Percentiles rank a stretch among this genome's conserved stretches.
These are phyloP conservation scores for Alternaria gansuensis DNA, from an alignment of 2,329 filamentous ascomycete genomes.

Conservation along the genomic window DNA sequence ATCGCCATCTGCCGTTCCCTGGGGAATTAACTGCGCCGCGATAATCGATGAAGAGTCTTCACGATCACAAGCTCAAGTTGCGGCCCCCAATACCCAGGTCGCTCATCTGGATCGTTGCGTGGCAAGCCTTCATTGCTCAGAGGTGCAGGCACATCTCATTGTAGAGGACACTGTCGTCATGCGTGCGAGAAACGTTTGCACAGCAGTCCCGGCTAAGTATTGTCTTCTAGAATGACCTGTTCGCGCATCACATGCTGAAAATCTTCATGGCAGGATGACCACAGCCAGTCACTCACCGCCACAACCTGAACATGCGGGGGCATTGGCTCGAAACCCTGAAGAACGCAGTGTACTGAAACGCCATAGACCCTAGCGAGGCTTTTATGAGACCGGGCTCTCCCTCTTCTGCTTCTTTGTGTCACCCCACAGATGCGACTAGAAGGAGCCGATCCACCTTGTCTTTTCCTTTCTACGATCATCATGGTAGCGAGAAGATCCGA, in stretches of 20 bases:
- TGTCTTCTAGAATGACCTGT: conserved; percentile 6
- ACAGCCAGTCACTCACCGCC: conserved; percentile 16
- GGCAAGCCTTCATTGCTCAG: conserved; percentile 19
- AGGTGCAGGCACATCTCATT: conserved; percentile 10
- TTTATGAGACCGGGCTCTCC: conserved; percentile 17
- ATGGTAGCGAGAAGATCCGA: conserved; percentile 36
- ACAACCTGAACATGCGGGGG: conserved; percentile 13
- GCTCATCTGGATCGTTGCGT: conserved; percentile 9
- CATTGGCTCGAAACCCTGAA: conserved; percentile 1
- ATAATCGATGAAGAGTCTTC: conserved; percentile 8
- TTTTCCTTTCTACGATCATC: conserved; percentile 25
- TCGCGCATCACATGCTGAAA: conserved; percentile 9
- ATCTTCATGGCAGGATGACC: conserved; percentile 2
- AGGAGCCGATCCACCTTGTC: conserved; percentile 18
- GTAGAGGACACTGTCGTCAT: conserved; percentile 4
- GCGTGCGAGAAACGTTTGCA: conserved; percentile 7
- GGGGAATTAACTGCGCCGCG: conserved; percentile 10
- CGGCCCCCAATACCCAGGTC: conserved; percentile 14
- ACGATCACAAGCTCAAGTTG: conserved; percentile 8
- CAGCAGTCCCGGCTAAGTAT: conserved; percentile 14
- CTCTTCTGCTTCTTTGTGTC: conserved; percentile 25
- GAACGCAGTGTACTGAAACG: conserved; percentile 14
- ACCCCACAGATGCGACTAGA: conserved; percentile 25
- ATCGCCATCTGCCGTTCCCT: conserved; percentile 6
- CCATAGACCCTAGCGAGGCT: conserved; percentile 24